Evolutionary conservation across 257 asterid species (phyloP).

Genomic region (Salvia miltiorrhiza): DNA sequence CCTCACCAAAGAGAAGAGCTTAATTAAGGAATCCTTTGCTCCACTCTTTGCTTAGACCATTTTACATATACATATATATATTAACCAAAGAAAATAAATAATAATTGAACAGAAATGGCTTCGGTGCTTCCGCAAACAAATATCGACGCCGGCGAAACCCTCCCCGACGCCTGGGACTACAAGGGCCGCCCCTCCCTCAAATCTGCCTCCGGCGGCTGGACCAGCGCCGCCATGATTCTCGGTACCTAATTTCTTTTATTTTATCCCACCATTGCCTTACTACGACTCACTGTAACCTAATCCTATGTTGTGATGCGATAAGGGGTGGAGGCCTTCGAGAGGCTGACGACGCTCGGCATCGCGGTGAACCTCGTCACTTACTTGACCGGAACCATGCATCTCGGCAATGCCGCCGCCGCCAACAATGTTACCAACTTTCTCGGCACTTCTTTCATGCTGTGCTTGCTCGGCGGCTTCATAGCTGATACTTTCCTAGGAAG

Average conservation of each 20-base stretch:
- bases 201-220: constrained; percentile 86
- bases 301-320: no score
- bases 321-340: constrained; percentile 78
- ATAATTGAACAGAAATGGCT: constrained; percentile 3
- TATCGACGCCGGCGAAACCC: constrained; percentile 42
- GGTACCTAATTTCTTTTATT: constrained; percentile 28
- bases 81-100: neutral
- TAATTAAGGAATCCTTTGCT: neutral
- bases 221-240: constrained; percentile 79
- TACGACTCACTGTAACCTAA: no score
- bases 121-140: constrained; percentile 46
- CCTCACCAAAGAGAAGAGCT: neutral
- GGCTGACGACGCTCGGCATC: constrained; percentile 80
- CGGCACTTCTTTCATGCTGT: constrained; percentile 80
- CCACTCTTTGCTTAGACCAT: neutral
- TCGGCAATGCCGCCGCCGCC: constrained; percentile 72
- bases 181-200: constrained; percentile 60
- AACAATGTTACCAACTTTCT: constrained; percentile 78
- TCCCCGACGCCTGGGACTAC: constrained; percentile 82
- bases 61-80: neutral
- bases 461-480: constrained; percentile 75
- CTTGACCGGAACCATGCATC: constrained; percentile 82
- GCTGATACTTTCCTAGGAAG: constrained; percentile 84
- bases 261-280: neutral
- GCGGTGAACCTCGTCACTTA: constrained; percentile 85